Base-by-base conservation (phyloP, 2,329 filamentous ascomycete species). In the Pseudohalonectria lignicola region DNA sequence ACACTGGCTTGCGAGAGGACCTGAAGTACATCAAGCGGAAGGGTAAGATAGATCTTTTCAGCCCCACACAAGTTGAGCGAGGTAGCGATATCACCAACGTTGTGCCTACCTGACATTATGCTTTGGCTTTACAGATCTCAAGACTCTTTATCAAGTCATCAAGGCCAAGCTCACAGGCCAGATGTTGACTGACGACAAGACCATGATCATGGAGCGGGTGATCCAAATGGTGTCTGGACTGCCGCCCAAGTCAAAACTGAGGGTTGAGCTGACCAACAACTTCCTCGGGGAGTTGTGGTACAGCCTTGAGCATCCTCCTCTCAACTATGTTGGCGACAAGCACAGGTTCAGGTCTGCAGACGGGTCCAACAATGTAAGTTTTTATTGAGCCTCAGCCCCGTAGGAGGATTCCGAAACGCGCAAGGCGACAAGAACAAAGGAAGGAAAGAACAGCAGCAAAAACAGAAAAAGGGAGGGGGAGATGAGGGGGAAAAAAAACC, bases 251-350 rank as follows among this genome's bases (percentile, higher is more conserved):
- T 86, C 81, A 2, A 72, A 71, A 47, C 66, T 71, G 19, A 68
- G 81, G 9, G 63, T 69, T 31, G 61, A 76, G 37, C 62, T 87
- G 34, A 86, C 82, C 8, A 77, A 81, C 48, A 56, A 60, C 33
- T 82, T 88, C 49, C 67, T 88, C 36, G 69, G 74, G 37, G 67
- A 79, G 55, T 67, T 88, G 0, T 88, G 82, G 82, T 66, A 76
- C 47, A 75, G 73, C 0, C 62, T 88, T 8, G 79, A 82, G 15
- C 83, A 88, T 45, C 83, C 83, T 0, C 80, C 83, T 1, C 61
- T 80, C 46, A 67, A 79, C 31, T 82, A 76, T 43, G 57, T 80
- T 39, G 75, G 74, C 3, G 61, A 79, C 7, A 61, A 80, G 40
- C 79, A 69, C 49, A 66, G 68, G 46, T 87, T 84, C 50, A 71